Base-by-base conservation (phyloP, 352 stramenopile species). In the Albugo laibachii region DNA sequence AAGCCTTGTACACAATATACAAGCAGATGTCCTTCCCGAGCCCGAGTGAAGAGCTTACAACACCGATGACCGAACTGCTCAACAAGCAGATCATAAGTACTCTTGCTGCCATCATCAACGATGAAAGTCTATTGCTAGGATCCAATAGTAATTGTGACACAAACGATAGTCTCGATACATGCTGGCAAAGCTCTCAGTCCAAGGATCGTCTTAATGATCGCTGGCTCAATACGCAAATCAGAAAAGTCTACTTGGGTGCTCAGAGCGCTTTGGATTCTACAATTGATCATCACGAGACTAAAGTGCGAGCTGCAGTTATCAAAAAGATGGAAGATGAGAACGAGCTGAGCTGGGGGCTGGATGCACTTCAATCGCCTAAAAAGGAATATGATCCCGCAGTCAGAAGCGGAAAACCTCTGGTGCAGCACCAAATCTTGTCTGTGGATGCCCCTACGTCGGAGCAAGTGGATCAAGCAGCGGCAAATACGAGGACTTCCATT, bases 351-450 rank as follows among this genome's bases (percentile, higher is more conserved):
- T 92, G 79, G 79, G 76, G 72, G 10, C 65, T 82, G 3, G 76
- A 89, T 56, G 76, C 74, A 1, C 79, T 92, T 11, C 79, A 92
- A 41, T 87, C 74, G 0, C 79, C 79, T 5, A 57, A 57, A 41
- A 57, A 57, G 21, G 46, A 35, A 3, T 31, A 31, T 31, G 24
- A 31, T 3, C 24, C 24, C 8, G 24, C 24, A 10, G 3, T 8
- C 3, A 31, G 8, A 31, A 31, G 8, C 3, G 24, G 24, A 10
- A 31, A 31, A 8, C 24, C 24, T 8, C 24, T 31, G 24, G 24
- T 31, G 8, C 24, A 31, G 24, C 24, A 31, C 3, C 24, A 31
- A 31, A 10, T 3, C 8, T 31, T 8, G 24, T 8, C 3, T 31
- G 24, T 10, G 3, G 3, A 31, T 31, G 8, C 24, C 3, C 24